A percentile compares a stretch with the other conserved stretches of the same genome.
phyloP scores from a whole-genome alignment of 352 stramenopile genomes.

The Blastocystis sp. region DNA sequence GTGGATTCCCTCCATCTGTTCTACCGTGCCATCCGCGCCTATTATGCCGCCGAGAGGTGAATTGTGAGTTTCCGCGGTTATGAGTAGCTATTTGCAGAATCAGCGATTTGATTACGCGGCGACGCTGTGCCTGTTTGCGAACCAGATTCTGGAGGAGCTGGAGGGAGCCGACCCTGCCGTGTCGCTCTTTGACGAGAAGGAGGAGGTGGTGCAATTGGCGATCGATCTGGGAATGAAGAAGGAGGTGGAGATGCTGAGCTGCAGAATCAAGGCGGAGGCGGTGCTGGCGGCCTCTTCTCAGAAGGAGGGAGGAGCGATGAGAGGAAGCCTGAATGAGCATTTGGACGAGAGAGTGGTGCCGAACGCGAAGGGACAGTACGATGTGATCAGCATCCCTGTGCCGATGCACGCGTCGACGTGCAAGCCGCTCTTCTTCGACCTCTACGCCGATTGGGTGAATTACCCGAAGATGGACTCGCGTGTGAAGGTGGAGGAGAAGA shows the following conservation, averaged over 20 bases:
- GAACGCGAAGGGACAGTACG: not conserved
- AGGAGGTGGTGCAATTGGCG: not conserved
- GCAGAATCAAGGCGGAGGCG: slow-evolving; percentile 16
- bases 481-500: slow-evolving; percentile 25
- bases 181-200: not conserved
- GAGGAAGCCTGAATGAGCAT: not conserved
- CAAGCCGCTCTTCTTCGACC: slow-evolving; percentile 64
- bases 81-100: not conserved
- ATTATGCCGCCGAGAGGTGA: not conserved
- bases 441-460: slow-evolving; percentile 51
- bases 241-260: slow-evolving; percentile 21
- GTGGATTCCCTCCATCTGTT: slow-evolving; percentile 7
- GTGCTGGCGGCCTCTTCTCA: not conserved
- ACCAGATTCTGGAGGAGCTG: slow-evolving; percentile 27
- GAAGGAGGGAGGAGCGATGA: not conserved
- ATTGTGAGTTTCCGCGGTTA: no score
- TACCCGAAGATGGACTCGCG: slow-evolving; percentile 9
- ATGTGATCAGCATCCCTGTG: slow-evolving; percentile 8
- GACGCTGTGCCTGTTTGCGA: slow-evolving; percentile 19
- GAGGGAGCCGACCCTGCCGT: no score
- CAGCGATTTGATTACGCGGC: slow-evolving; percentile 10
- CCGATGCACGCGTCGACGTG: slow-evolving; percentile 28
- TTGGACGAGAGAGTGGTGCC: not conserved
- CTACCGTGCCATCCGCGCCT: slow-evolving; percentile 12
- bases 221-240: not conserved